Evolutionary conservation across 225 moss, liverwort and hornwort genomes (phyloP).

Genomic region (Anthoceros angustus): DNA sequence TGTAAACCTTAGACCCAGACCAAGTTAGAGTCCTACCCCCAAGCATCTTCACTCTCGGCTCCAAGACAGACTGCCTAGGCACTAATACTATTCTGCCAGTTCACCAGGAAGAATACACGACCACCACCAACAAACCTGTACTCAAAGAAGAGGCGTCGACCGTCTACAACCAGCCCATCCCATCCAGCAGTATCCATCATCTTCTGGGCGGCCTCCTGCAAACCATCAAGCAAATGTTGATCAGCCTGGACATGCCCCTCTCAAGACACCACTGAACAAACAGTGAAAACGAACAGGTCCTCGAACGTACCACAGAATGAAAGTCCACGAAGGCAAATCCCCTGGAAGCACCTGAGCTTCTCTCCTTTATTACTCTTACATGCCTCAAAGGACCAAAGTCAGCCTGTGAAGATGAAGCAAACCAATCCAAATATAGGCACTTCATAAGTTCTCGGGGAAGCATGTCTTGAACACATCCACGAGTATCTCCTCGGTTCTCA

Average conservation of each 20-base stretch:
- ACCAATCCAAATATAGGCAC: neutral
- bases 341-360: constrained; percentile 79
- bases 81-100: neutral
- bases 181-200: constrained; percentile 94
- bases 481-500: neutral
- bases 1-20: neutral
- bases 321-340: constrained; percentile 99
- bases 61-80: neutral
- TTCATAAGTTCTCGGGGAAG: too few relatives aligned
- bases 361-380: constrained; percentile 95
- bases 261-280: neutral
- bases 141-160: constrained; percentile 87
- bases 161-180: constrained; percentile 83
- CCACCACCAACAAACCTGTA: constrained; percentile 47
- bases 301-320: constrained; percentile 59
- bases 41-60: neutral
- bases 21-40: neutral
- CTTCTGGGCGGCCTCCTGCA: constrained; percentile 87
- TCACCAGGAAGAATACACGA: neutral
- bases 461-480: too few relatives aligned
- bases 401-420: constrained; percentile 42
- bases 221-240: constrained; percentile 3
- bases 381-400: constrained; percentile 96
- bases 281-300: neutral
- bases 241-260: too few relatives aligned